Evolutionary conservation across 2,329 filamentous ascomycete genomes (phyloP).

Genomic region (Tolypocladium album): DNA sequence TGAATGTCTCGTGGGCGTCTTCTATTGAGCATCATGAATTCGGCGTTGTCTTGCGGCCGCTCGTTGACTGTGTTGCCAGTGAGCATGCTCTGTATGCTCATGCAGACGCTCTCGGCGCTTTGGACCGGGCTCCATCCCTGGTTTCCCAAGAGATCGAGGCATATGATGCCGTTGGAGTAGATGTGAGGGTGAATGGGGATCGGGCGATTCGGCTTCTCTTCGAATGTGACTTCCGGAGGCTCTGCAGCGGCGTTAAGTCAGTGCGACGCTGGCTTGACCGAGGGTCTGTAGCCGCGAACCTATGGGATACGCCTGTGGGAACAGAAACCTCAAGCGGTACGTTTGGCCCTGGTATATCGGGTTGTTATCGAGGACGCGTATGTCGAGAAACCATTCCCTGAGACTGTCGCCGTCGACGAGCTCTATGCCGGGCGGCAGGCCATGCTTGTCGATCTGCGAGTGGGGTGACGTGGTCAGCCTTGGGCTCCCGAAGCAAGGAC

Average conservation of each 20-base stretch:
- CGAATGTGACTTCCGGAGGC: slow-evolving; percentile 88
- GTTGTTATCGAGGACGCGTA: slow-evolving; percentile 80
- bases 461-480: slow-evolving; percentile 8
- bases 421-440: slow-evolving; percentile 58
- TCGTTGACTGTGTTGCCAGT: slow-evolving; percentile 91
- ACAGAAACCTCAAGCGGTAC: slow-evolving; percentile 81
- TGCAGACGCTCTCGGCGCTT: slow-evolving; percentile 92
- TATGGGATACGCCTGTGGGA: slow-evolving; percentile 79
- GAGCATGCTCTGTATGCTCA: slow-evolving; percentile 97
- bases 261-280: neutral
- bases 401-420: slow-evolving; percentile 70
- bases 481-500: neutral
- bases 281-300: slow-evolving; percentile 40
- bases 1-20: slow-evolving; percentile 78
- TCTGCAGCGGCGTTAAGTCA: slow-evolving; percentile 38
- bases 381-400: slow-evolving; percentile 80
- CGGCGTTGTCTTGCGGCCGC: slow-evolving; percentile 77
- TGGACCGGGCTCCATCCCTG: slow-evolving; percentile 95
- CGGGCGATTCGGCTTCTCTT: slow-evolving; percentile 49
- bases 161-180: slow-evolving; percentile 98
- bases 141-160: slow-evolving; percentile 78
- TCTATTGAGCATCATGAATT: slow-evolving; percentile 75
- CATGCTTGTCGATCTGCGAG: slow-evolving; percentile 39
- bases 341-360: slow-evolving; percentile 73
- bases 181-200: slow-evolving; percentile 97